Evolutionary conservation across 768 basidiomycete genomes (phyloP).

Genomic region (Leucosporidium creatinivorum): DNA sequence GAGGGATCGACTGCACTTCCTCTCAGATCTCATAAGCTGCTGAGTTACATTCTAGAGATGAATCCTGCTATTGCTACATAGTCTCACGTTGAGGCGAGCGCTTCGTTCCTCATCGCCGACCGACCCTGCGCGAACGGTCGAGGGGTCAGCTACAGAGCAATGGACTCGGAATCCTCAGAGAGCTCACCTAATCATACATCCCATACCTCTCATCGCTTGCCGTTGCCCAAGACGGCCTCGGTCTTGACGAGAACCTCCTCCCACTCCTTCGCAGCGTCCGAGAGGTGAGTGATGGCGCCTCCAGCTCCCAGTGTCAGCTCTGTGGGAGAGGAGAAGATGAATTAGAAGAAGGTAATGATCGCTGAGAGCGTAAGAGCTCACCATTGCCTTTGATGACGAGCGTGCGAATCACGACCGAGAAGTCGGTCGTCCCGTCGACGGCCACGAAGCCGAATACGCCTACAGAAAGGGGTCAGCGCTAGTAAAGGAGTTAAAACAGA

Average conservation of each 20-base stretch:
- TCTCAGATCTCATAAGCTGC: background rate
- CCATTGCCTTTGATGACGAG: constrained; percentile 50
- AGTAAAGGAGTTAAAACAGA: too few relatives aligned
- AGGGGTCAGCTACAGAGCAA: background rate
- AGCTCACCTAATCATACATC: background rate
- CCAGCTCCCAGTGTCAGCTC: constrained; percentile 64
- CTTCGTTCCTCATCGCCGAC: background rate
- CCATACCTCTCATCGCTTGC: background rate
- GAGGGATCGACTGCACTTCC: too few relatives aligned
- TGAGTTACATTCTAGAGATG: background rate
- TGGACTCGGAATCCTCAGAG: background rate
- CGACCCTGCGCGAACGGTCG: background rate
- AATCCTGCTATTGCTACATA: background rate
- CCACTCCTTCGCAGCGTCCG: constrained; percentile 79
- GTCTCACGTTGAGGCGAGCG: background rate
- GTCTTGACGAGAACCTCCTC: constrained; percentile 89
- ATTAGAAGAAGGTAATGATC: too few relatives aligned
- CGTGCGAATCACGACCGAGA: constrained; percentile 88
- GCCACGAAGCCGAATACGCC: constrained; percentile 91
- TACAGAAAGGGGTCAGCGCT: background rate
- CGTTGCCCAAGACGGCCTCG: constrained; percentile 37
- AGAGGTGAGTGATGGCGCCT: constrained; percentile 92
- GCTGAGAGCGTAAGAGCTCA: constrained; percentile 1
- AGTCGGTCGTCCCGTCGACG: constrained; percentile 78
- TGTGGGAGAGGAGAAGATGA: too few relatives aligned